These are phyloP conservation scores for Kodamaea fungicola DNA, from an alignment of 1,139 yeast species.

Conservation along the genomic window DNA sequence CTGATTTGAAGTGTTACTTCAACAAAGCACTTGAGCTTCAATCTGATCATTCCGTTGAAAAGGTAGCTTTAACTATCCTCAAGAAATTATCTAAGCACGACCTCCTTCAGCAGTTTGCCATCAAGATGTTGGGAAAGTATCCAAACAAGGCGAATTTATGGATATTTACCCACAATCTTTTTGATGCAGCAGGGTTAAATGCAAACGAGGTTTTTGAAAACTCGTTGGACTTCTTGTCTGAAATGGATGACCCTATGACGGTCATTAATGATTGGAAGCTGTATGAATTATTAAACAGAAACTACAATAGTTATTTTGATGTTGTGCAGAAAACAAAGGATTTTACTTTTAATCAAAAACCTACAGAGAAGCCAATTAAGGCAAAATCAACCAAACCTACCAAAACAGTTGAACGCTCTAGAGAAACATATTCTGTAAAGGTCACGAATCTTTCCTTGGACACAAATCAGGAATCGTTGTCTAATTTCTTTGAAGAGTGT, in stretches of 20 bases:
- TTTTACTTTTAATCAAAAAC: background rate
- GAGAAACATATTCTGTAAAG: slow-evolving; percentile 55
- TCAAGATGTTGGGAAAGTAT: slow-evolving; percentile 25
- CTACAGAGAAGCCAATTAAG: background rate
- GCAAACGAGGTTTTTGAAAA: slow-evolving; percentile 16
- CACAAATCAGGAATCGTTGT: slow-evolving; percentile 31
- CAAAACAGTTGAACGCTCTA: slow-evolving; percentile 32
- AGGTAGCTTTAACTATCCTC: slow-evolving; percentile 29
- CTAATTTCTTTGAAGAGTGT: slow-evolving; percentile 54
- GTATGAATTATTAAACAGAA: slow-evolving; percentile 38
- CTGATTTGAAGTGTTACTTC: slow-evolving; percentile 1
- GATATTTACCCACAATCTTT: slow-evolving; percentile 44
- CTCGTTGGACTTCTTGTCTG: slow-evolving; percentile 9
- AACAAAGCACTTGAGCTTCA: slow-evolving; percentile 1
- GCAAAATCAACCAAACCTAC: background rate
- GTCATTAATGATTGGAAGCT: slow-evolving; percentile 45
- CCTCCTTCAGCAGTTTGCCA: slow-evolving; percentile 25
- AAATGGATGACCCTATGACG: slow-evolving; percentile 52
- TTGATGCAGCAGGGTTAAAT: slow-evolving; percentile 12
- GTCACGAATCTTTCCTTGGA: slow-evolving; percentile 37
- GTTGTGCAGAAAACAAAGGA: background rate
- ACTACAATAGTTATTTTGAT: slow-evolving; percentile 5
- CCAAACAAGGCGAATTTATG: slow-evolving; percentile 43
- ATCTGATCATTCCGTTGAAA: slow-evolving; percentile 39
- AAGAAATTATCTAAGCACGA: slow-evolving; percentile 22